phyloP scores from a whole-genome alignment of 352 stramenopile species.

The Pythium sp. region DNA sequence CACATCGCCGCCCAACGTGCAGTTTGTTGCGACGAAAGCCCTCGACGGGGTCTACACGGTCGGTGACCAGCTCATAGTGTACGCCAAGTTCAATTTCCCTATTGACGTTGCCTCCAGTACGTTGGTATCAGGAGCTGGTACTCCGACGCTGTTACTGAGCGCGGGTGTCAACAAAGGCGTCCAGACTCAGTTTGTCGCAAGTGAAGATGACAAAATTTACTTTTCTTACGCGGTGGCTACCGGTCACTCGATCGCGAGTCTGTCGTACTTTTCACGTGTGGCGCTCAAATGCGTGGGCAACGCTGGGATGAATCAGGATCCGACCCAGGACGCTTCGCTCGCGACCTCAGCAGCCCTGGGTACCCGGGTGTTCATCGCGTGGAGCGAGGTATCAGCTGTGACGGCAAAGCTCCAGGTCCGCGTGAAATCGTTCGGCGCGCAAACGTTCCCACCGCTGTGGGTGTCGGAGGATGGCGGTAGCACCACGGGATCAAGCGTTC shows the following conservation, averaged over 20 bases:
- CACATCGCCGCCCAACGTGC: constrained; percentile 32
- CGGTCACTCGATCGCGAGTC: constrained; percentile 37
- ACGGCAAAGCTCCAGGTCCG: constrained; percentile 36
- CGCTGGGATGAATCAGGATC: constrained; percentile 47
- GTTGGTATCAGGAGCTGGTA: constrained; percentile 19
- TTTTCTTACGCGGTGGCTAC: constrained; percentile 44
- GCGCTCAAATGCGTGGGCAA: constrained; percentile 44
- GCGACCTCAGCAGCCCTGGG: constrained; percentile 27
- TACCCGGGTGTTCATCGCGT: constrained; percentile 38
- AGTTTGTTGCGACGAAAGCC: constrained; percentile 33
- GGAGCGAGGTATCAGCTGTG: constrained; percentile 36
- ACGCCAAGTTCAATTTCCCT: constrained; percentile 35
- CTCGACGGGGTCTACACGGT: constrained; percentile 47
- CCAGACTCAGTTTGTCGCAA: constrained; percentile 27
- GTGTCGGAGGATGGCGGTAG: constrained; percentile 42
- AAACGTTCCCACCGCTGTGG: constrained; percentile 31
- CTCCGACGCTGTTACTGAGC: constrained; percentile 41
- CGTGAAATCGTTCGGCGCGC: constrained; percentile 37
- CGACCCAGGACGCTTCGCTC: constrained; percentile 22
- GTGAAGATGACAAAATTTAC: constrained; percentile 41
- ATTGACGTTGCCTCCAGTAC: constrained; percentile 24
- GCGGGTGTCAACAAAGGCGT: constrained; percentile 27
- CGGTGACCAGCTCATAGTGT: constrained; percentile 44
- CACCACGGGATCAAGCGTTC: constrained; percentile 26
- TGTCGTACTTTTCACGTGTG: constrained; percentile 40